phyloP scores from a whole-genome alignment of 163 green algal species.

The Chloromonas sp. region DNA sequence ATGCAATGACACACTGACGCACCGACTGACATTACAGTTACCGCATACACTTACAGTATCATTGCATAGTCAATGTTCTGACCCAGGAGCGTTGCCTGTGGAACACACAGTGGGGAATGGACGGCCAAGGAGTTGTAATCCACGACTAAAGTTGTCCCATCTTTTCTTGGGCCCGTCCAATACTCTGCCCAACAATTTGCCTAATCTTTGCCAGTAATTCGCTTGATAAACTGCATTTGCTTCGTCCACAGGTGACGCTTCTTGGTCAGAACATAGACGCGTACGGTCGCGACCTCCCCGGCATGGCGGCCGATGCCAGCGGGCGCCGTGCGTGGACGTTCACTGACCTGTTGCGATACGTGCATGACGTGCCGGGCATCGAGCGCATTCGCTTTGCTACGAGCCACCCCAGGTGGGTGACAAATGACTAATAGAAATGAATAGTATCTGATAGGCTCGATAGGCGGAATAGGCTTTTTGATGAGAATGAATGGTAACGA shows the following conservation, averaged over 20 bases:
- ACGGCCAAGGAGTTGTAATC: too few species aligned
- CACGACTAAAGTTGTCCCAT: too few species aligned
- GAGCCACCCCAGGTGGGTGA: slow-evolving; percentile 87
- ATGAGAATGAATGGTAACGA: too few species aligned
- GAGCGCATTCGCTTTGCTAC: slow-evolving; percentile 93
- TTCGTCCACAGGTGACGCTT: slow-evolving; percentile 37
- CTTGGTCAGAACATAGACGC: slow-evolving; percentile 91
- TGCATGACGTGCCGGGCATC: slow-evolving; percentile 87
- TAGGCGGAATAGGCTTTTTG: too few species aligned
- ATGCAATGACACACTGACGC: too few species aligned
- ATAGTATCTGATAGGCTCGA: background rate
- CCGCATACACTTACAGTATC: too few species aligned
- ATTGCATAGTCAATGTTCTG: slow-evolving; percentile 82
- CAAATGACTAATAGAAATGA: slow-evolving; percentile 23
- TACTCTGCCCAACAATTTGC: too few species aligned
- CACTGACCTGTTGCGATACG: slow-evolving; percentile 85
- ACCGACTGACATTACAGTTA: too few species aligned
- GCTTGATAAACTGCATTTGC: background rate
- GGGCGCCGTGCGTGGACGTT: slow-evolving; percentile 82
- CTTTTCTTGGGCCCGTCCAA: too few species aligned
- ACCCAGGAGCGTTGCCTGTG: slow-evolving; percentile 48
- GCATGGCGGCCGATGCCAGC: slow-evolving; percentile 72
- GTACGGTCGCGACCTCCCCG: slow-evolving; percentile 89
- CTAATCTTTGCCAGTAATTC: background rate
- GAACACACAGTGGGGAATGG: background rate